Base-by-base conservation (phyloP, 768 basidiomycete genomes). In the Rhodotorula taiwanensis region DNA sequence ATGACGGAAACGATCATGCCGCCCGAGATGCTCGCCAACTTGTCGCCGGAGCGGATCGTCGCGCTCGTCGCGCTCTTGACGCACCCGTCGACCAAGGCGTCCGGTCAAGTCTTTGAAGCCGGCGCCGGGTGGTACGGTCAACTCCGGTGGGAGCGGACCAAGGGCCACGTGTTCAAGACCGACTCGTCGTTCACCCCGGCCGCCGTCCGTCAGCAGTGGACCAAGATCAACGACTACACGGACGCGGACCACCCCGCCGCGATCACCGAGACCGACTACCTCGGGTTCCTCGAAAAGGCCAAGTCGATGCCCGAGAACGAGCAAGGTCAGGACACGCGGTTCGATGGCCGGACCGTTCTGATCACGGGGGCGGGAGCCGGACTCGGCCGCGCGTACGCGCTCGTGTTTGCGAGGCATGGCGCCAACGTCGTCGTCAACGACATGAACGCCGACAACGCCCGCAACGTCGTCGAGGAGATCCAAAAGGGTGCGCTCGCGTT, bases 351-450 rank as follows among this genome's bases (percentile, higher is more conserved):
- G 79, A 94, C 91, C 16, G 88, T 88, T 62, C 84, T 99, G 71
- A 82, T 98, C 70, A 98, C 95, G 4, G 95, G 94, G 43, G 89
- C 92, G 11, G 94, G 94, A 45, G 89, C 87, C 31, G 95, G 94
- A 55, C 84, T 99, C 34, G 95, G 95, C 23, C 85, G 95, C 33
- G 83, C 83, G 3, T 95, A 98, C 73, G 88, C 95, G 0, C 80
- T 86, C 47, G 88, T 97, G 88, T 98, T 87, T 73, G 88, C 82
- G 30, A 84, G 82, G 57, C 83, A 93, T 14, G 94, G 95, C n/a
- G 94, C 91, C 15, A 95, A 95, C 71, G 88, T 99, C 36, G 88
- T 98, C 49, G 84, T 98, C 47, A 99, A 98, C 74, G 95, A 99
- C 72, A 86, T 97, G 51, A 90, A 81, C 74, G 86, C 86, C 73